A percentile compares a stretch with the other conserved stretches of the same genome.
Evolutionary conservation across 2,329 filamentous ascomycete genomes (phyloP).

Genomic region (Colletotrichum phormii): DNA sequence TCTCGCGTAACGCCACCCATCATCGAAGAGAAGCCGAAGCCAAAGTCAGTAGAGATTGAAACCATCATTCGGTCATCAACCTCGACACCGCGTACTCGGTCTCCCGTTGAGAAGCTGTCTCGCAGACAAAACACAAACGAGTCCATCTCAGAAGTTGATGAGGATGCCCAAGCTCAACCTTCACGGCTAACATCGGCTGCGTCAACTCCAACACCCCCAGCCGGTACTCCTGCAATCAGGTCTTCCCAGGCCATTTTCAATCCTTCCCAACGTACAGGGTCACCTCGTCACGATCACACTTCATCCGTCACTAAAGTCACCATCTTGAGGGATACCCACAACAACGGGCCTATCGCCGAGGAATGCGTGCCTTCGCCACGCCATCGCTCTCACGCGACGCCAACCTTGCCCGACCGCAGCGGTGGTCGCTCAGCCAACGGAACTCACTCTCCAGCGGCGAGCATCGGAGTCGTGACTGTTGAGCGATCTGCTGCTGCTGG

Average conservation of each 20-base stretch:
- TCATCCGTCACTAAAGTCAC: constrained; percentile 49
- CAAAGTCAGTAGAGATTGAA: constrained; percentile 40
- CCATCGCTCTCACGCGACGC: constrained; percentile 39
- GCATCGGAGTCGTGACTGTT: constrained; percentile 53
- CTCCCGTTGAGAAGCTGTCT: constrained; percentile 47
- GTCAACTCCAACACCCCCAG: constrained; percentile 20
- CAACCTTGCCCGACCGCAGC: constrained; percentile 38
- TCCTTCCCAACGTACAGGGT: constrained; percentile 33
- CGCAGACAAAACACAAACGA: constrained; percentile 42
- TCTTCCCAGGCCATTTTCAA: constrained; percentile 39
- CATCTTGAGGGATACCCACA: constrained; percentile 46
- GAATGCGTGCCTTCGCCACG: constrained; percentile 45
- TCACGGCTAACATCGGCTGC: constrained; percentile 9
- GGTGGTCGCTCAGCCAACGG: constrained; percentile 24
- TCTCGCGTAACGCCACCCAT: constrained; percentile 51
- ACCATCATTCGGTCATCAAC: constrained; percentile 31
- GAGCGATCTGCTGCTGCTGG: constrained; percentile 44
- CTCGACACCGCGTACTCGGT: constrained; percentile 42
- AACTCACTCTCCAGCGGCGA: constrained; percentile 39
- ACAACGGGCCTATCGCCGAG: constrained; percentile 48
- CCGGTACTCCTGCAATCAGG: constrained; percentile 25
- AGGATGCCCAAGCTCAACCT: constrained; percentile 43
- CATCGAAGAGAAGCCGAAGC: constrained; percentile 50
- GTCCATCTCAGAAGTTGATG: constrained; percentile 59
- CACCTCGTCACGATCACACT: constrained; percentile 38